Conservation (phyloP, 768 basidiomycete genomes). For the Chalciporus pseudorubinellus region DNA sequence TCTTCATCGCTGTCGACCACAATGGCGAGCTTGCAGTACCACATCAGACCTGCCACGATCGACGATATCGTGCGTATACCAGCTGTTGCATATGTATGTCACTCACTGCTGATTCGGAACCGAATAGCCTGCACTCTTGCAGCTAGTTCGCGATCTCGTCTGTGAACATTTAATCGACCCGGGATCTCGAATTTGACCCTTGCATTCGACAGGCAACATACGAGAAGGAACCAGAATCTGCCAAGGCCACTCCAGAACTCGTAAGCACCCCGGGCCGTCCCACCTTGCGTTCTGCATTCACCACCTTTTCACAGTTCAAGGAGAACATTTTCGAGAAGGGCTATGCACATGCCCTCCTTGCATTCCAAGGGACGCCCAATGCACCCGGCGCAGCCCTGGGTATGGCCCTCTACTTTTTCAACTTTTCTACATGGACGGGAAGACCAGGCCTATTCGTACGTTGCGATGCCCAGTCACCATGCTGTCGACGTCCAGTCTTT, state of each 20-base stretch:
- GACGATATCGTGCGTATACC: conserved; percentile 59
- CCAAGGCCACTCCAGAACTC: conserved; percentile 83
- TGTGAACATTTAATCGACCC: conserved; percentile 24
- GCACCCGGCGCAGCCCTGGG: conserved; percentile 43
- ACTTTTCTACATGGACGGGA: conserved; percentile 95
- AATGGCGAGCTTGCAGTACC: conserved; percentile 24
- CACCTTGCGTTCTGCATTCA: not conserved
- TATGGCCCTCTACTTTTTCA: conserved; percentile 82
- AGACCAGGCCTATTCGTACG: conserved; percentile 86
- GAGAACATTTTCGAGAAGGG: conserved; percentile 74
- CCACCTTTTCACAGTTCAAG: conserved; percentile 46
- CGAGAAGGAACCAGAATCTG: conserved; percentile 82
- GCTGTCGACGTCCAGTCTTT: not conserved
- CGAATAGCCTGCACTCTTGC: conserved; percentile 56
- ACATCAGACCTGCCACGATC: conserved; percentile 60
- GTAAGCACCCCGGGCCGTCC: conserved; percentile 47
- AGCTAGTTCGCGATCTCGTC: conserved; percentile 74
- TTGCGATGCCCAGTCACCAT: conserved; percentile 16
- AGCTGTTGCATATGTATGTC: no score
- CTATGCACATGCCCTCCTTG: conserved; percentile 72
- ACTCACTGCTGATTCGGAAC: conserved; percentile 12
- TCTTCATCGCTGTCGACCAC: conserved; percentile 14
- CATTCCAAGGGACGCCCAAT: conserved; percentile 54
- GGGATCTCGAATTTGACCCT: not conserved
- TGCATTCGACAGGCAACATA: conserved; percentile 65